phyloP scores from a whole-genome alignment of 306 rosid genomes.

The Gillenia trifoliata region DNA sequence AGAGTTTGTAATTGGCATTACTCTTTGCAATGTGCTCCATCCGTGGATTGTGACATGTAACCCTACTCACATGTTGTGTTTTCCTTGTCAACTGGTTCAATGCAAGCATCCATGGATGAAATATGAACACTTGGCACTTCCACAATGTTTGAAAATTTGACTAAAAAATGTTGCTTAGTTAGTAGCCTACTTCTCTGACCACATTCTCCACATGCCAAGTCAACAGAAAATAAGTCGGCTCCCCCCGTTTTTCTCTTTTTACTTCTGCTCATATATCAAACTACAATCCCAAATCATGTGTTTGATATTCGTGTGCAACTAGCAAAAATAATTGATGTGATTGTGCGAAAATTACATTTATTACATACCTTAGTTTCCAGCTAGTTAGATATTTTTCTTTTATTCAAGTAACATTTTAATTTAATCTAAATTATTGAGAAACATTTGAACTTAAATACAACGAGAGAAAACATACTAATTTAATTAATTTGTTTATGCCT shows the following conservation, averaged over 20 bases:
- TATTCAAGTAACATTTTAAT: too few relatives aligned
- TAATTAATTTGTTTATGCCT: too few relatives aligned
- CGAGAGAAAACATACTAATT: too few relatives aligned
- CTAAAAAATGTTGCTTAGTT: background rate
- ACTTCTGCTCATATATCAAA: background rate
- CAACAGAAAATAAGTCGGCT: background rate
- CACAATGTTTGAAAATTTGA: background rate
- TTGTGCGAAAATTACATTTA: too few relatives aligned
- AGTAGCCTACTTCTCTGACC: slow-evolving; percentile 53
- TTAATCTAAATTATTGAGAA: too few relatives aligned
- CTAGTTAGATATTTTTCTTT: background rate
- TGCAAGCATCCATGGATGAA: background rate
- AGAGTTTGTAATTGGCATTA: background rate
- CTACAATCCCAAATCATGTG: background rate
- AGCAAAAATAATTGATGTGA: too few relatives aligned
- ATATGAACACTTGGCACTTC: background rate
- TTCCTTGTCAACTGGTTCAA: slow-evolving; percentile 1
- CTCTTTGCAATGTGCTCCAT: background rate
- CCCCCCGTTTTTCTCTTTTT: background rate
- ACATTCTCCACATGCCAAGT: slow-evolving; percentile 17
- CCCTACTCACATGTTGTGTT: slow-evolving; percentile 30
- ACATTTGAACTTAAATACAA: too few relatives aligned
- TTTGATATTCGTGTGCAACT: background rate
- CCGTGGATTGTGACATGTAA: background rate
- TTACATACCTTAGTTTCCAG: background rate